Evolutionary conservation across 2,329 filamentous ascomycete species (phyloP).

Genomic region (Shiraia bambusicola): DNA sequence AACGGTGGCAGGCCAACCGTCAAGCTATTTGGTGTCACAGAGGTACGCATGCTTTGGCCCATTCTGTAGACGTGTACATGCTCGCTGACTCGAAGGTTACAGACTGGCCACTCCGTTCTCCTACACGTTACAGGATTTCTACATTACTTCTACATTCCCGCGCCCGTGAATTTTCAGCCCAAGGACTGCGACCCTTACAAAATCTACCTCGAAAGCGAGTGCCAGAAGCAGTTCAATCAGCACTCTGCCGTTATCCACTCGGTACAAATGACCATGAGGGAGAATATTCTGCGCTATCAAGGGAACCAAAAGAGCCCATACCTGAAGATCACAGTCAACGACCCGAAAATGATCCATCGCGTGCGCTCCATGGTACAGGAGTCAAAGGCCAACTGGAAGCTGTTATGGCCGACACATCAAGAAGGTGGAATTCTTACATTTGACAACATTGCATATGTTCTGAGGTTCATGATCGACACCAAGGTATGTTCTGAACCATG

Average conservation of each 20-base stretch:
- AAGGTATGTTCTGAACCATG: slow-evolving; percentile 56
- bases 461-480: slow-evolving; percentile 98
- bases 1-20: slow-evolving; percentile 75
- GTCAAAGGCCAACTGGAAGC: slow-evolving; percentile 82
- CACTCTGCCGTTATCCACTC: slow-evolving; percentile 74
- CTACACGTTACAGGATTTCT: slow-evolving; percentile 94
- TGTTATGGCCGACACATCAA: slow-evolving; percentile 67
- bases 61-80: background rate
- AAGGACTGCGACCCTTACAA: slow-evolving; percentile 78
- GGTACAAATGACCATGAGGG: slow-evolving; percentile 77
- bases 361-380: slow-evolving; percentile 75
- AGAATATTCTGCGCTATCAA: slow-evolving; percentile 92
- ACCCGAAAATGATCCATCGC: slow-evolving; percentile 79
- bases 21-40: slow-evolving; percentile 91
- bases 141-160: slow-evolving; percentile 92
- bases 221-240: slow-evolving; percentile 58
- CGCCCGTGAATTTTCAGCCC: slow-evolving; percentile 76
- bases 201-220: slow-evolving; percentile 73
- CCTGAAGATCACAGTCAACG: slow-evolving; percentile 87
- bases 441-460: slow-evolving; percentile 91
- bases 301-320: slow-evolving; percentile 91
- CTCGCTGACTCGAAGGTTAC: slow-evolving; percentile 12
- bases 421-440: slow-evolving; percentile 79
- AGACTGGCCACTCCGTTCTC: slow-evolving; percentile 83
- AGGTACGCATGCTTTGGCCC: slow-evolving; percentile 51